These are phyloP conservation scores for Ophiocordyceps robertsii DNA, from an alignment of 2,329 filamentous ascomycete species.

Conservation along the genomic window DNA sequence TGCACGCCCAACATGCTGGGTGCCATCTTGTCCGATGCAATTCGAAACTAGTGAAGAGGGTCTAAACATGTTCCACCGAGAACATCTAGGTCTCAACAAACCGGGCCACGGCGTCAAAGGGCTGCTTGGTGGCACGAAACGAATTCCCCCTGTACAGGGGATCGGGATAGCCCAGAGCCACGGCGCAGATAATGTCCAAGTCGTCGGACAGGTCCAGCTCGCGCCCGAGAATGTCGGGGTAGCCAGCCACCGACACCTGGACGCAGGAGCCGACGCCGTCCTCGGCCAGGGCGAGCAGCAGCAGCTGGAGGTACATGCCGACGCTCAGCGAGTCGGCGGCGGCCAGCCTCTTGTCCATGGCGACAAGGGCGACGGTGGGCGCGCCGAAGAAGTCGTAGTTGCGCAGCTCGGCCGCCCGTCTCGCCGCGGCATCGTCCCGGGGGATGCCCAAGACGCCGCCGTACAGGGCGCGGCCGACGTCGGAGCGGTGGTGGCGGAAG, in stretches of 20 bases:
- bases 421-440: slow-evolving; percentile 2
- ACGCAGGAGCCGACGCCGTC: slow-evolving; percentile 1
- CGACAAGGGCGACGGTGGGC: slow-evolving; percentile 4
- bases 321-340: slow-evolving; percentile 5
- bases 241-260: slow-evolving; percentile 1
- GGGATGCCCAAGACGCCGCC: slow-evolving; percentile 6
- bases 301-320: slow-evolving; percentile 6
- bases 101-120: background rate
- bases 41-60: no score
- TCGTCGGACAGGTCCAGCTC: slow-evolving; percentile 1
- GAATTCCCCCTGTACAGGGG: background rate
- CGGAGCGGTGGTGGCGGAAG: slow-evolving; percentile 4
- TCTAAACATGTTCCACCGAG: no score
- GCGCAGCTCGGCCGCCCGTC: slow-evolving; percentile 2
- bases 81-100: background rate
- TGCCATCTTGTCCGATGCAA: no score
- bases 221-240: background rate
- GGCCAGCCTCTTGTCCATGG: slow-evolving; percentile 2
- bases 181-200: slow-evolving; percentile 1
- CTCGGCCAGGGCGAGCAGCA: slow-evolving; percentile 6
- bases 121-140: background rate
- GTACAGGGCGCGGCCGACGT: slow-evolving; percentile 6
- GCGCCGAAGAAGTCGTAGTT: slow-evolving; percentile 9
- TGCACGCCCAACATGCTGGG: no score
- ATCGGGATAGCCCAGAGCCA: slow-evolving; percentile 1